Conservation (phyloP, 805 yeast genomes). For the Wickerhamomyces mucosus region DNA sequence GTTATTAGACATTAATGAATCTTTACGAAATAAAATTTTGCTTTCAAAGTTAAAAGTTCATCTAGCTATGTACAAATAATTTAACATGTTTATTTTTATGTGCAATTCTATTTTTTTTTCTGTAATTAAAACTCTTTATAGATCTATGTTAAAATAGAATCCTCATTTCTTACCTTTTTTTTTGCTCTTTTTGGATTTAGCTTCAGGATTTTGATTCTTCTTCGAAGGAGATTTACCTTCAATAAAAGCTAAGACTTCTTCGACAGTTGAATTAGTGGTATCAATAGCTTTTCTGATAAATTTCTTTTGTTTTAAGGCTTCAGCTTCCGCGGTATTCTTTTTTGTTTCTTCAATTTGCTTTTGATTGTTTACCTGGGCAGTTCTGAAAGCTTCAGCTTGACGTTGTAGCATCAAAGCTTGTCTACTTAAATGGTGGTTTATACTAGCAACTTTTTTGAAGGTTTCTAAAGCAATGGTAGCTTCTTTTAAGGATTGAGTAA, state of each 20-base stretch:
- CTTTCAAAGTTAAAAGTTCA: no score
- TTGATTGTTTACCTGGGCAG: conserved; percentile 35
- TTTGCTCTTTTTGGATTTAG: conserved; percentile 10
- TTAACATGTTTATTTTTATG: no score
- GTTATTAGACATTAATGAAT: no score
- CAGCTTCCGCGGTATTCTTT: conserved; percentile 26
- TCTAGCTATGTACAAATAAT: no score
- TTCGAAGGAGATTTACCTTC: background rate
- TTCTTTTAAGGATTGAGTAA: conserved; percentile 45
- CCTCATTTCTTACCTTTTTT: conserved; percentile 2
- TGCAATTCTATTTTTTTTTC: no score
- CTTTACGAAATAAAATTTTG: no score
- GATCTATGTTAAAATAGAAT: no score
- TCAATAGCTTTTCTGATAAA: conserved; percentile 16
- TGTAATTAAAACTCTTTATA: no score
- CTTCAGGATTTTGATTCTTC: conserved; percentile 1
- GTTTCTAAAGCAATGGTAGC: conserved; percentile 47
- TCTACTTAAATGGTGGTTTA: conserved; percentile 54
- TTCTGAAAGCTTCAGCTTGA: conserved; percentile 42
- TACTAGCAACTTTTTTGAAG: conserved; percentile 53
- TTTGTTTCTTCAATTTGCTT: conserved; percentile 17
- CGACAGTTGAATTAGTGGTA: conserved; percentile 6
- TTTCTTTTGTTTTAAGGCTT: conserved; percentile 5
- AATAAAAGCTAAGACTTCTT: background rate
- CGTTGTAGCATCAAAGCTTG: conserved; percentile 60